Base-by-base conservation (phyloP, 2,329 filamentous ascomycete genomes). In the Calonectria naviculata region DNA sequence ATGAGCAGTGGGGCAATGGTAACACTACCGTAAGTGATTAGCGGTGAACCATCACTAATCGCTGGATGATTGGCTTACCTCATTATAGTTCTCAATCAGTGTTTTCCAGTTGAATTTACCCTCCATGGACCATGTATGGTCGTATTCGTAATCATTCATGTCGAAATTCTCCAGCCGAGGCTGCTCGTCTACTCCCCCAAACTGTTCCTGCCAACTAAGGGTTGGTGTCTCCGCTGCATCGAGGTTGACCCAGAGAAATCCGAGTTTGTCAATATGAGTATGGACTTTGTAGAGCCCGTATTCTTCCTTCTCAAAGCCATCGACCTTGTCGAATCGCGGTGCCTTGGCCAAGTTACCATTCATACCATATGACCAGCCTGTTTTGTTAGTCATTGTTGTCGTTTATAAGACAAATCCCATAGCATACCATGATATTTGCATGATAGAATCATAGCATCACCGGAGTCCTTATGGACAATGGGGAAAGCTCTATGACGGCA, bases 61-160 rank as follows among this genome's bases (percentile, higher is more conserved):
- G 10, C 13, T 10, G 26, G 13, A 4, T 41, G 24, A 44, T 42
- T 7, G 1, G 21, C 62, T 29, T 4, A 72, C 70, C 5, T 74
- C 90, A 74, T 92, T 92, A 82, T 90, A 92, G 80, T 92, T 91
- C 75, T 92, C 90, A 5, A 86, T 86, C 12, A 90, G 79, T 12
- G 87, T 87, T 80, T 90, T 90, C 89, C 89, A 91, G 80, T 90
- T 90, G 75, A 87, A 89, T 24, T 86, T 83, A 0, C 86, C 87
- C 34, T 87, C 83, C 85, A 89, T 87, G 64, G 88, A 84, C 87
- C 87, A 90, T 19, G 80, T 80, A 75, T 90, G 88, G 73, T 90
- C 88, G 71, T 89, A 91, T n/a, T 81, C 76, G 76, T 89, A 92
- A 41, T 89, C 80, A 0, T 38, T 49, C 7, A 86, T 87, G 71